These are phyloP conservation scores for Microbotryum intermedium DNA, from an alignment of 1,284 basidiomycete genomes.

Conservation along the genomic window DNA sequence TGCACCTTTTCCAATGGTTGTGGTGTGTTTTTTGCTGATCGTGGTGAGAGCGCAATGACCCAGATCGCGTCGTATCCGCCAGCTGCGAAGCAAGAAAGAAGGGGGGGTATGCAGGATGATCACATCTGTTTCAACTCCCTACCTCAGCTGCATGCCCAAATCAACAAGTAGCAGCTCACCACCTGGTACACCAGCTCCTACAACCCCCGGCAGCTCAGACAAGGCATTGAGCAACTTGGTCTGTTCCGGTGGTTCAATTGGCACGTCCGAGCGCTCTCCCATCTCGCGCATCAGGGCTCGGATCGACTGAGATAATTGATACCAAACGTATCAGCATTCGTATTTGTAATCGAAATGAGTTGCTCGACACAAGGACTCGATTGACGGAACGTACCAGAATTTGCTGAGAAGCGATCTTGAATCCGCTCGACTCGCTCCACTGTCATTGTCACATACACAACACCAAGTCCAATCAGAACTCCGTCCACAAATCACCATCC, in stretches of 20 bases:
- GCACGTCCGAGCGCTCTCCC: constrained; percentile 68
- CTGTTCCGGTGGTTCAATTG: constrained; percentile 87
- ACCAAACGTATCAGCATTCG: no score
- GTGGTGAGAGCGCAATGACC: constrained; percentile 69
- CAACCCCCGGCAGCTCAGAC: constrained; percentile 60
- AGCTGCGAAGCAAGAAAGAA: constrained; percentile 47
- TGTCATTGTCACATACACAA: no score
- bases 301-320: constrained; percentile 49
- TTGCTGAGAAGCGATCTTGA: background rate
- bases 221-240: constrained; percentile 77
- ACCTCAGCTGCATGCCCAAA: background rate
- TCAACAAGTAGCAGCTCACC: constrained; percentile 48
- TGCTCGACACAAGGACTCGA: no score
- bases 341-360: no score
- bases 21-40: constrained; percentile 34
- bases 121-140: constrained; percentile 22
- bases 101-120: background rate
- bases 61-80: constrained; percentile 97
- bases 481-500: no score
- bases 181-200: constrained; percentile 93
- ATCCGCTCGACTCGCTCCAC: no score
- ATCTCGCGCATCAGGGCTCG: constrained; percentile 77
- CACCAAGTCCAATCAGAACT: no score
- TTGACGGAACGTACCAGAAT: constrained; percentile 2
- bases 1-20: constrained; percentile 49